Conservation (phyloP, 148 eudicot species). For the Gaultheria prostrata region DNA sequence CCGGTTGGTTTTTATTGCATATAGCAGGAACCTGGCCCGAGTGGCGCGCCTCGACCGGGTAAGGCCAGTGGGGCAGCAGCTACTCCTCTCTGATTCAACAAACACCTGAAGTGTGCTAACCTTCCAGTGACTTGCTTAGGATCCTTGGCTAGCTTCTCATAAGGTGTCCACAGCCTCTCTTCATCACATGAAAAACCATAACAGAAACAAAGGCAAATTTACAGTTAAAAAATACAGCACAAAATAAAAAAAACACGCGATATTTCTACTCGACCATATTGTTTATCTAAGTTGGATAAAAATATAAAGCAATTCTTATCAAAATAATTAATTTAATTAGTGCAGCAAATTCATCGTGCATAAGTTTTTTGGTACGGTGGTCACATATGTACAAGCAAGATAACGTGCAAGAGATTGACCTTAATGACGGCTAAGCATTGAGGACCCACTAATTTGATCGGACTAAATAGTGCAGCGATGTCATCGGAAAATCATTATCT, state of each 20-base stretch:
- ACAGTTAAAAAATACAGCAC: neutral
- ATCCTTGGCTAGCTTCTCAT: slow-evolving; percentile 55
- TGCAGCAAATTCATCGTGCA: neutral
- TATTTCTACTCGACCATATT: neutral
- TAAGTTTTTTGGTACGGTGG: neutral
- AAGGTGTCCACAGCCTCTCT: slow-evolving; percentile 90
- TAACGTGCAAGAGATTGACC: neutral
- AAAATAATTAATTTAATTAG: neutral
- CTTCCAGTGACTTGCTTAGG: slow-evolving; percentile 50
- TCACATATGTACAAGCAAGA: neutral
- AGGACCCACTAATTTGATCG: neutral
- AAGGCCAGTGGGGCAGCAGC: slow-evolving; percentile 79
- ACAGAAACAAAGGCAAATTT: neutral
- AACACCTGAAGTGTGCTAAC: slow-evolving; percentile 75
- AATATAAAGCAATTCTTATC: neutral
- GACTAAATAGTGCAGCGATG: neutral
- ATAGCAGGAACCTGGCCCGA: slow-evolving; percentile 67
- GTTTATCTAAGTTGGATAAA: neutral
- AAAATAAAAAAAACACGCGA: neutral
- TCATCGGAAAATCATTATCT: neutral
- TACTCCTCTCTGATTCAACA: slow-evolving; percentile 83
- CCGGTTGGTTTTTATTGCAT: slow-evolving; percentile 33
- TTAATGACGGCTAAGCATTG: neutral
- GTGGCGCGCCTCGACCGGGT: slow-evolving; percentile 62
- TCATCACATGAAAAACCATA: slow-evolving; percentile 2